Evolutionary conservation across 441 rosid genomes (phyloP).

Genomic region (Corymbia citriodora): DNA sequence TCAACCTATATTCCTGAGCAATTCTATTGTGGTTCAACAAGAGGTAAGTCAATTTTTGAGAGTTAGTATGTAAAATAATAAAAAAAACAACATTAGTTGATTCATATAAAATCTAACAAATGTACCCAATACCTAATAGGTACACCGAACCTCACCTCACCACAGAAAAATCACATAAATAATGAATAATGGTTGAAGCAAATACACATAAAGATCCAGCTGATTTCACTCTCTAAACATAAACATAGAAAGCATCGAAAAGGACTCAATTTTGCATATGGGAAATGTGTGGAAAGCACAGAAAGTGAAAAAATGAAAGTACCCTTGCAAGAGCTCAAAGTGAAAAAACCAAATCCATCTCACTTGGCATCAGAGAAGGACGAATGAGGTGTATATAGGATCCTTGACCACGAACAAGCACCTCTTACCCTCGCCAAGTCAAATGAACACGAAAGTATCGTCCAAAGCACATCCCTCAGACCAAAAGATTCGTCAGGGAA

Average conservation of each 20-base stretch:
- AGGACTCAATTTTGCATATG: neutral
- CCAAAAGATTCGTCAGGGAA: neutral
- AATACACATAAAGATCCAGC: neutral
- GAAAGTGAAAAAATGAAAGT: neutral
- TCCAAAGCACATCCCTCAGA: constrained; percentile 14
- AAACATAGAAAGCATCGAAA: neutral
- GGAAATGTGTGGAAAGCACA: neutral
- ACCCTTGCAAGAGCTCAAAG: neutral
- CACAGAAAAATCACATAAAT: neutral
- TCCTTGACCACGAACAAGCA: neutral
- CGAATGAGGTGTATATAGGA: neutral
- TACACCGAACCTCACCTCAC: neutral
- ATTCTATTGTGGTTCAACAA: neutral
- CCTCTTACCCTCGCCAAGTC: neutral
- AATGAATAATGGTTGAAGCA: neutral
- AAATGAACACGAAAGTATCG: neutral
- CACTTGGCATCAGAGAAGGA: neutral
- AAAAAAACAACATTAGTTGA: neutral
- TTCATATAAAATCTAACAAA: neutral
- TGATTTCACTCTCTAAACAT: neutral
- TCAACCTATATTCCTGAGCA: no score
- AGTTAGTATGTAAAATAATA: no score
- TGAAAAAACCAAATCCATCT: neutral
- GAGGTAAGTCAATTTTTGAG: neutral
- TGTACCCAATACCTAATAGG: neutral